A percentile compares a stretch with the other conserved stretches of the same genome.
phyloP scores from a whole-genome alignment of 331 rosid genomes.

The Malus hybrid region DNA sequence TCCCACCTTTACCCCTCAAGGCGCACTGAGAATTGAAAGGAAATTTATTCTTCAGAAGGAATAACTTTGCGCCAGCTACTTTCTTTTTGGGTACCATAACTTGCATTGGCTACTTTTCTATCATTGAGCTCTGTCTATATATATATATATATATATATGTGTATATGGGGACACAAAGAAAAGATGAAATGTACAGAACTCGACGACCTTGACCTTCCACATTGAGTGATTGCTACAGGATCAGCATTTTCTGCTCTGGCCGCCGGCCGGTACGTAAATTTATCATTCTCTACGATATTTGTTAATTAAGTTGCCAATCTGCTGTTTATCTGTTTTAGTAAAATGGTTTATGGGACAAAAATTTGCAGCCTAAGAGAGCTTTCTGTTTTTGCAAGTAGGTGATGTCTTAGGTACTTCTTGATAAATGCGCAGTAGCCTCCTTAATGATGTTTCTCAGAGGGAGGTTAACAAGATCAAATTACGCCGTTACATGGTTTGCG shows the following conservation, averaged over 20 bases:
- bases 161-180: background rate
- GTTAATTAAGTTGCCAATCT: no score
- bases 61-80: no score
- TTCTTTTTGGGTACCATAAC: no score
- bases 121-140: no score
- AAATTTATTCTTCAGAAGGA: background rate
- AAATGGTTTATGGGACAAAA: background rate
- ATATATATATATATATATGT: fast-evolving
- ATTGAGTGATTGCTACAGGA: no score
- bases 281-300: background rate
- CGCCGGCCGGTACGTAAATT: background rate
- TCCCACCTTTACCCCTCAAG: background rate
- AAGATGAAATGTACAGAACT: background rate
- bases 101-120: no score
- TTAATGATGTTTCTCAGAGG: no score
- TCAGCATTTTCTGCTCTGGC: background rate
- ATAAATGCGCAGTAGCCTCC: background rate
- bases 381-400: no score
- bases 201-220: background rate
- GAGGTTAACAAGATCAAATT: no score
- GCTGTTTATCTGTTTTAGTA: background rate
- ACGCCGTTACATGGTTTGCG: no score
- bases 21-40: background rate
- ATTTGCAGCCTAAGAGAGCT: no score
- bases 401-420: no score